Percentiles rank a stretch among this genome's conserved stretches.
phyloP scores from a whole-genome alignment of 495 filamentous ascomycete genomes.

The Aspergillus sclerotioniger region DNA sequence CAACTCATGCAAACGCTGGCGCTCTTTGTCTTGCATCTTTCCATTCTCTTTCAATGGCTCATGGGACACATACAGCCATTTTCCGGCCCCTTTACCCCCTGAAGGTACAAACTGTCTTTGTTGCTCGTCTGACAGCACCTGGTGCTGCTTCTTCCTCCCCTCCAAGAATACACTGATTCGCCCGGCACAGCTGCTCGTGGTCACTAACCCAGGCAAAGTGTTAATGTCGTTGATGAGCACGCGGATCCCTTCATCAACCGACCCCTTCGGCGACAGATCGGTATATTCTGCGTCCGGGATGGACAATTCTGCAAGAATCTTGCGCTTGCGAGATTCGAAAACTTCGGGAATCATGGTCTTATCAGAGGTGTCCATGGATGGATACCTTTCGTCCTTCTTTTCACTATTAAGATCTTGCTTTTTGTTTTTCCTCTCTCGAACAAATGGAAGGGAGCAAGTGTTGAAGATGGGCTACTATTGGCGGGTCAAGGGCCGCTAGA shows the following conservation, averaged over 20 bases:
- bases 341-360: constrained; percentile 28
- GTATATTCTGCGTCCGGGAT: constrained; percentile 64
- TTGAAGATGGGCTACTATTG: not conserved
- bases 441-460: not conserved
- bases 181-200: constrained; percentile 89
- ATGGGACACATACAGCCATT: constrained; percentile 88
- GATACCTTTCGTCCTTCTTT: constrained; percentile 6
- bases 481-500: not conserved
- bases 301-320: constrained; percentile 63
- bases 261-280: constrained; percentile 83
- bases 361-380: constrained; percentile 9
- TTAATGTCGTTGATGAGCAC: constrained; percentile 76
- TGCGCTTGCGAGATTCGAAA: constrained; percentile 61
- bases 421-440: constrained; percentile 2
- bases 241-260: constrained; percentile 73
- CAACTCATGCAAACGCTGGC: constrained; percentile 25
- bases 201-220: constrained; percentile 66
- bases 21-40: constrained; percentile 2
- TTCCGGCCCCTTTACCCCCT: constrained; percentile 80
- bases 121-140: constrained; percentile 14
- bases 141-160: constrained; percentile 53
- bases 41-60: constrained; percentile 53
- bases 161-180: constrained; percentile 83
- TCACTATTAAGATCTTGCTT: constrained; percentile 11
- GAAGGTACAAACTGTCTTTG: constrained; percentile 46